phyloP scores from a whole-genome alignment of 208 protist species.

The Crithidia sp. region DNA sequence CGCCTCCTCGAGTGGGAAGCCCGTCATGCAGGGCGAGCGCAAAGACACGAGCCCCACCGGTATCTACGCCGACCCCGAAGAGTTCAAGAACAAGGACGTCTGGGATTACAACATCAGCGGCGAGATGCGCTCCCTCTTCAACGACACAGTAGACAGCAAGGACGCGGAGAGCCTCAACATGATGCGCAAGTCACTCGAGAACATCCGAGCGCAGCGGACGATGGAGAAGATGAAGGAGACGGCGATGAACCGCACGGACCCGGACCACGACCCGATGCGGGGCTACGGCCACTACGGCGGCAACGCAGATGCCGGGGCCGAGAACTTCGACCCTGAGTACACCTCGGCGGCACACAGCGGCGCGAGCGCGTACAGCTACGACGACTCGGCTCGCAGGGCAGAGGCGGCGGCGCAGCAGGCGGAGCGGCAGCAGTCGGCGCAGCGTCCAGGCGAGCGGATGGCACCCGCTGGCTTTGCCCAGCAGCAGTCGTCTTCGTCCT shows the following conservation, averaged over 20 bases:
- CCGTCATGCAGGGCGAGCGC: slow-evolving; percentile 71
- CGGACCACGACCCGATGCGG: slow-evolving; percentile 36
- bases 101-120: slow-evolving; percentile 81
- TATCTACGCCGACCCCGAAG: slow-evolving; percentile 76
- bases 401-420: slow-evolving; percentile 12
- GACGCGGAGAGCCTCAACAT: slow-evolving; percentile 82
- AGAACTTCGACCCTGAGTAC: slow-evolving; percentile 62
- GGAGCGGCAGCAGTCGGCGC: slow-evolving; percentile 6
- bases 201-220: slow-evolving; percentile 74
- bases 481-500: neutral
- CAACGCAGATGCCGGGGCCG: slow-evolving; percentile 38
- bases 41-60: slow-evolving; percentile 86
- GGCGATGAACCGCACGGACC: slow-evolving; percentile 52
- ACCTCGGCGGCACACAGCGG: slow-evolving; percentile 6
- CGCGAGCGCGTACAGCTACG: slow-evolving; percentile 21
- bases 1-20: slow-evolving; percentile 51
- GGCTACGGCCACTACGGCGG: slow-evolving; percentile 53
- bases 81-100: slow-evolving; percentile 85
- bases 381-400: slow-evolving; percentile 5
- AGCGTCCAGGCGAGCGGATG: slow-evolving; percentile 5
- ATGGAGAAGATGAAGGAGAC: slow-evolving; percentile 91
- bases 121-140: slow-evolving; percentile 81
- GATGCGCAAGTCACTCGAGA: slow-evolving; percentile 88
- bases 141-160: slow-evolving; percentile 71
- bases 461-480: neutral